Evolutionary conservation across 108 stramenopile genomes (phyloP).

Genomic region (Nitzschia sp.): DNA sequence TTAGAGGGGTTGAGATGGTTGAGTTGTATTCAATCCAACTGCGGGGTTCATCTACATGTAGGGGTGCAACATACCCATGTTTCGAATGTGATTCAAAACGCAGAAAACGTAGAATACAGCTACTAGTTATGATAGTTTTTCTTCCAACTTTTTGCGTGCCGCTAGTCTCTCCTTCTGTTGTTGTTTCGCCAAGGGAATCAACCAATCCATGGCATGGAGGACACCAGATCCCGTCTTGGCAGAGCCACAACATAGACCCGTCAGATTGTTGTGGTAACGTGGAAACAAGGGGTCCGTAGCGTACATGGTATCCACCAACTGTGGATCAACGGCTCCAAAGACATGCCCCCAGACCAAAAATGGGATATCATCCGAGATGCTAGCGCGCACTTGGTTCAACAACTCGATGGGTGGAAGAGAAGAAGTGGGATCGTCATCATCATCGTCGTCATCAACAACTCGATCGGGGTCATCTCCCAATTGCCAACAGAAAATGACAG

Average conservation of each 20-base stretch:
- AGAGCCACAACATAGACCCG: conserved; percentile 63
- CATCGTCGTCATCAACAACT: conserved; percentile 35
- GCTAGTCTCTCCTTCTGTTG: conserved; percentile 40
- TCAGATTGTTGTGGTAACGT: conserved; percentile 44
- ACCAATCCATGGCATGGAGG: conserved; percentile 72
- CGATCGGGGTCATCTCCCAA: conserved; percentile 19
- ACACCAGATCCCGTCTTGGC: conserved; percentile 79
- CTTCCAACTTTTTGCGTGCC: conserved; percentile 20
- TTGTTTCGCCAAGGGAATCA: conserved; percentile 52
- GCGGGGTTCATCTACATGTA: too few relatives aligned
- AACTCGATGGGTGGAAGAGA: conserved; percentile 38
- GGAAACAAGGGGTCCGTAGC: conserved; percentile 38
- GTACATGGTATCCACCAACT: conserved; percentile 29
- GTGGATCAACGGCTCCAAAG: conserved; percentile 31
- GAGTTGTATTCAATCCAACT: background rate
- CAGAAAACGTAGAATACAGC: background rate
- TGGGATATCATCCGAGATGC: conserved; percentile 51
- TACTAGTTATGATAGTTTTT: conserved; percentile 5
- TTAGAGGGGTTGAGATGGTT: background rate
- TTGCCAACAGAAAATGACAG: conserved; percentile 71
- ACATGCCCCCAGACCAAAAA: conserved; percentile 52
- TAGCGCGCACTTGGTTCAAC: conserved; percentile 38
- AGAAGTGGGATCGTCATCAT: conserved; percentile 27
- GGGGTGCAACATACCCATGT: too few relatives aligned
- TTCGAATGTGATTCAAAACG: too few relatives aligned